A percentile compares a stretch with the other conserved stretches of the same genome.
phyloP scores from a whole-genome alignment of 2,329 filamentous ascomycete species.

The Tolypocladium guangdongense region DNA sequence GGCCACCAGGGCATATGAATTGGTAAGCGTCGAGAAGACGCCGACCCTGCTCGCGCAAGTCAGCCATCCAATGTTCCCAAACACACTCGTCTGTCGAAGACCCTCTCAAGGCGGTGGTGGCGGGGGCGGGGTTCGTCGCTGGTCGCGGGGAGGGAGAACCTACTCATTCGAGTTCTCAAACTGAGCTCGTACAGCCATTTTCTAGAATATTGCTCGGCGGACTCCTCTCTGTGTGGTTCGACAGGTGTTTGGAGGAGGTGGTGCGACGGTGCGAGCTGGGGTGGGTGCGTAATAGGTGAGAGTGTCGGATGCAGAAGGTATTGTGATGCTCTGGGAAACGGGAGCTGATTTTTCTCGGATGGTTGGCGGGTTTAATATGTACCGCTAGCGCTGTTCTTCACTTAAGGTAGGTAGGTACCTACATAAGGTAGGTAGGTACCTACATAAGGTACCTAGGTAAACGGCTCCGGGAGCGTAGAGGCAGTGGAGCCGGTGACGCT shows the following conservation, averaged over 20 bases:
- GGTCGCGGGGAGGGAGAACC: constrained; percentile 20
- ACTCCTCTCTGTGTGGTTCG: neutral
- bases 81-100: neutral
- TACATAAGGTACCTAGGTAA: too few relatives aligned
- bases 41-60: constrained; percentile 56
- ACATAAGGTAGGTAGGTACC: too few relatives aligned
- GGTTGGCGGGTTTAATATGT: neutral
- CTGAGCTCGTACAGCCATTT: constrained; percentile 59
- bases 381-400: neutral
- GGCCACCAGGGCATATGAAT: constrained; percentile 90
- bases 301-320: neutral
- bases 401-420: too few relatives aligned
- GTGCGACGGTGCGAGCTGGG: neutral
- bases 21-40: constrained; percentile 93
- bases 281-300: neutral
- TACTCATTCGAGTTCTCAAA: constrained; percentile 92
- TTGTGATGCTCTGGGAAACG: neutral
- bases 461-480: too few relatives aligned
- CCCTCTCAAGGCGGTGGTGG: constrained; percentile 1
- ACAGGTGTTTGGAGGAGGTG: neutral
- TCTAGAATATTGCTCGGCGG: constrained; percentile 9
- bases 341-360: neutral
- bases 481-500: neutral
- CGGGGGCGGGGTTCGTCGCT: constrained; percentile 13
- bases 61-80: neutral